Base-by-base conservation (phyloP, 352 stramenopile genomes). In the Aphanomyces invadans region DNA sequence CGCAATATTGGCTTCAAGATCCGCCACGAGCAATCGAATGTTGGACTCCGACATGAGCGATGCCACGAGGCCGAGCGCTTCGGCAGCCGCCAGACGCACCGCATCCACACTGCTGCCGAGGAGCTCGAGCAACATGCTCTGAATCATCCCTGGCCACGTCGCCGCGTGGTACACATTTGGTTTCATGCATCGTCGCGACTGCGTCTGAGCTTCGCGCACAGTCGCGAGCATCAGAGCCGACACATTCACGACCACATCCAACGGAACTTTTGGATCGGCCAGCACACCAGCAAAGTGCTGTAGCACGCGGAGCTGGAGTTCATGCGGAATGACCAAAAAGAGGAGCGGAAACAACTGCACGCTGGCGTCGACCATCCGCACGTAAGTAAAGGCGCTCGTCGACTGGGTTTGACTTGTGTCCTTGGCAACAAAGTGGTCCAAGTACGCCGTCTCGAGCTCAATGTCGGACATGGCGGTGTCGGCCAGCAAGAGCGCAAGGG, bases 51-150 rank as follows among this genome's bases (percentile, higher is more conserved):
- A 69, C 31, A 87, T 46, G n/a, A 84, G 55, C n/a, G 76, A 72
- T 1, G 80, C 77, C 1, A 90, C 52, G 17, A 80, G 65, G n/a
- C 83, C 86, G 19, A 94, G 63, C 17, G 83, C 75, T 71, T 92
- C 86, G 1, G 79, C 81, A n/a, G 86, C 83, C 45, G 80, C 78
- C 31, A 84, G 79, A 62, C 86, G 82, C 46, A 95, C 80, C 23
- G 70, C 76, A 1, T 60, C 33, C n/a, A 86, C 79, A 21, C 88
- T 77, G 52, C 77, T 89, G 5, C 74, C 73, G 45, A 95, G 73
- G 80, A 95, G 81, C 63, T 92, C 86, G 38, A 74, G 83, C 23
- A 95, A 49, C 82, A 92, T 92, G 9, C 73, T 77, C 68, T 92
- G 86, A 31, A 95, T 83, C 70, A 91, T 80, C 46, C 75, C 71